phyloP scores from a whole-genome alignment of 225 moss, liverwort and hornwort species.

The Marchantia paleacea region DNA sequence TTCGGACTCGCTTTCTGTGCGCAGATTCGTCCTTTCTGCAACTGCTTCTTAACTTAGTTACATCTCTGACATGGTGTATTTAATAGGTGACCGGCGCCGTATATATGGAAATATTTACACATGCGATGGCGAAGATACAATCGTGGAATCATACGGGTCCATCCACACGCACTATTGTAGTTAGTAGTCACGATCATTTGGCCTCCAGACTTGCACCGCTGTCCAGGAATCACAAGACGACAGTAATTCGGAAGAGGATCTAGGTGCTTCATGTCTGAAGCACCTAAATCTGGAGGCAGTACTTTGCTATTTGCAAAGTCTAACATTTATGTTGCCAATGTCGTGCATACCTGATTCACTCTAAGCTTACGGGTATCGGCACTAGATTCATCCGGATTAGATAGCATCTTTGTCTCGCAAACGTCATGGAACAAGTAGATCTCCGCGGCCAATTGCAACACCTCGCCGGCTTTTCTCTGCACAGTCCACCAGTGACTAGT shows the following conservation, averaged over 20 bases:
- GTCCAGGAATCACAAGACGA: background rate
- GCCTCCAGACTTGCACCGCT: background rate
- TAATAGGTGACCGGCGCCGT: too few relatives aligned
- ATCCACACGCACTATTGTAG: background rate
- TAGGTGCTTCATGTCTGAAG: background rate
- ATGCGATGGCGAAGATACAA: background rate
- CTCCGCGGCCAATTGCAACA: background rate
- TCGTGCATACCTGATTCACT: background rate
- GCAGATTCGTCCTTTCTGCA: too few relatives aligned
- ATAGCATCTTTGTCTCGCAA: background rate
- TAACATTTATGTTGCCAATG: background rate
- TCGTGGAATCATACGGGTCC: background rate
- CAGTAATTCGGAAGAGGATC: background rate
- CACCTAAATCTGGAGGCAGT: background rate
- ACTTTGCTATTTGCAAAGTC: background rate
- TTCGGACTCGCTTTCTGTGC: too few relatives aligned
- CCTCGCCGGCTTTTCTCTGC: background rate
- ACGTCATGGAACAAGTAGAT: conserved; percentile 2
- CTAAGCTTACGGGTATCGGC: background rate
- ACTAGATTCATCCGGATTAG: background rate
- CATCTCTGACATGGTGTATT: too few relatives aligned
- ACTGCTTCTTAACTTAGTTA: too few relatives aligned
- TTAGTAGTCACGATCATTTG: background rate
- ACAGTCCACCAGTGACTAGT: too few relatives aligned
- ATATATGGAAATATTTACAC: too few relatives aligned